Evolutionary conservation across 1,284 basidiomycete species (phyloP).

Genomic region (Melampsora larici-populina): DNA sequence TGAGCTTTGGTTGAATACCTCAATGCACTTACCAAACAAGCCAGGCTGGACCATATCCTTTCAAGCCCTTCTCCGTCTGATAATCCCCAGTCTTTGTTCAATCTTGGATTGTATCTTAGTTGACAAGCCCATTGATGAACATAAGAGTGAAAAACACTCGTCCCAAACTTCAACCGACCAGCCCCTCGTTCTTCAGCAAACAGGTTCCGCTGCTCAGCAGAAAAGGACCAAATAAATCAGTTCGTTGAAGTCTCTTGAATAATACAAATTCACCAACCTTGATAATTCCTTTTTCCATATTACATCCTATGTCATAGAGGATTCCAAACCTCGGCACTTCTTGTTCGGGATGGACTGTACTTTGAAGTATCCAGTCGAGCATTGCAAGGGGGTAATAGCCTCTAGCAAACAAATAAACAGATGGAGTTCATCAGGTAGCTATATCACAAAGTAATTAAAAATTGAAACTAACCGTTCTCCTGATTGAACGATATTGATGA

Average conservation of each 20-base stretch:
- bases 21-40: no score
- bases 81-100: no score
- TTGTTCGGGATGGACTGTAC: no score
- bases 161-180: conserved; percentile 3
- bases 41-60: no score
- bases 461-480: not conserved
- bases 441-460: no score
- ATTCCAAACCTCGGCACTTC: not conserved
- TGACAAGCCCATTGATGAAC: no score
- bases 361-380: not conserved
- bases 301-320: not conserved
- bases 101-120: no score
- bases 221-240: no score
- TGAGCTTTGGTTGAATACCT: no score
- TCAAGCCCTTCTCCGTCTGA: no score
- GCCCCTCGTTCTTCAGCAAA: not conserved
- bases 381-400: conserved; percentile 7
- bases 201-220: not conserved
- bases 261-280: not conserved
- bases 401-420: not conserved
- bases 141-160: conserved; percentile 16
- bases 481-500: not conserved
- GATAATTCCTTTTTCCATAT: no score
- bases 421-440: not conserved
- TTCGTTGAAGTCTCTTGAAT: no score